Percentiles rank a stretch among this genome's conserved stretches.
These are phyloP conservation scores for Salvia splendens DNA, from an alignment of 257 asterid genomes.

Conservation along the genomic window DNA sequence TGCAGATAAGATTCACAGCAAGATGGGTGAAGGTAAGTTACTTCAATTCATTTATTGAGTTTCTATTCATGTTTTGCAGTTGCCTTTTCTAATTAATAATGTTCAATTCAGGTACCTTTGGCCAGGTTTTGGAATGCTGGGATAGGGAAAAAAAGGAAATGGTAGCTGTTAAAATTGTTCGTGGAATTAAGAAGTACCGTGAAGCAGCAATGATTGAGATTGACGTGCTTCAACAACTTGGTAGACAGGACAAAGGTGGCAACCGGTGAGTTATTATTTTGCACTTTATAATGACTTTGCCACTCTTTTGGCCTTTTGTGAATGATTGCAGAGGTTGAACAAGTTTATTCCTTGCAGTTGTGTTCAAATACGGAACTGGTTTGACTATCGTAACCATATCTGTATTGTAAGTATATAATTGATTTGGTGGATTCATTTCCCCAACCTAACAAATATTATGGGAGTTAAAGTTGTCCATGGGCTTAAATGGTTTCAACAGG, in stretches of 20 bases:
- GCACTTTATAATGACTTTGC: constrained; percentile 2
- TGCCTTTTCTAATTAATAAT: neutral
- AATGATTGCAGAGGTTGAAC: constrained; percentile 64
- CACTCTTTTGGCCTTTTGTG: constrained; percentile 27
- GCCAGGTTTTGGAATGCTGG: constrained; percentile 97
- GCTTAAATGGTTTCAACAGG: constrained; percentile 86
- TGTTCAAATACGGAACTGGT: constrained; percentile 99
- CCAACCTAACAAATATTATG: constrained; percentile 54
- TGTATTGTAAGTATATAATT: constrained; percentile 94
- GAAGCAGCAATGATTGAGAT: constrained; percentile 93
- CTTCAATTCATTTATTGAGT: neutral
- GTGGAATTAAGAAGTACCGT: constrained; percentile 79
- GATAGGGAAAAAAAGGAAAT: constrained; percentile 76
- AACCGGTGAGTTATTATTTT: constrained; percentile 62
- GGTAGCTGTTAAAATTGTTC: constrained; percentile 89
- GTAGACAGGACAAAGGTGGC: constrained; percentile 81
- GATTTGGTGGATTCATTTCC: constrained; percentile 78
- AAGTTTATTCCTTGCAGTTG: constrained; percentile 98
- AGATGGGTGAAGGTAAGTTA: constrained; percentile 85
- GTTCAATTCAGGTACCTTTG: constrained; percentile 67
- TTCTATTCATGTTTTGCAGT: neutral
- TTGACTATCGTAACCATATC: constrained; percentile 99
- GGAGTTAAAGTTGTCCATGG: constrained; percentile 74
- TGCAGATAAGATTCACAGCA: constrained; percentile 85
- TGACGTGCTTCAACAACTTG: constrained; percentile 83